Base-by-base conservation (phyloP, 192 early-diverging fungal species). In the Coemansia nantahalensis region DNA sequence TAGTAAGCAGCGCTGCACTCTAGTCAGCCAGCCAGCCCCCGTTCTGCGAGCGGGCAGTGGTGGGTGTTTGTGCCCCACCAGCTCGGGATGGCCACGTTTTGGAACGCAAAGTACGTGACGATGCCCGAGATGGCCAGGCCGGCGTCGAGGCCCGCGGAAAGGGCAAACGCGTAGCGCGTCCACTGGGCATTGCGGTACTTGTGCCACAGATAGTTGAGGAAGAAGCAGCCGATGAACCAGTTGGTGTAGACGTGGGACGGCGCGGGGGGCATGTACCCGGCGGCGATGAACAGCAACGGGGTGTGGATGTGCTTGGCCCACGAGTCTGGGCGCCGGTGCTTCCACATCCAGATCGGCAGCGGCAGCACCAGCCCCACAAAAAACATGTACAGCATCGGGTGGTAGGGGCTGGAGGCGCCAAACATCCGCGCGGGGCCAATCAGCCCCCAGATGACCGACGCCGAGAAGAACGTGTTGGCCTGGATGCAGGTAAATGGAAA, bases 371-470 rank as follows among this genome's bases (percentile, higher is more conserved):
- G 78, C 0, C 90, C 90, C 32, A 80, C 62, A 32, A 91, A 58
- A 42, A 81, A 72, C 55, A 81, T 56, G 41, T 74, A 82, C 19
- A 74, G 59, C 11, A 58, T 48, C 3, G 51, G 37, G 42, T 78
- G 59, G 77, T 86, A 86, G 8, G 68, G 59, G 46, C 71, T 85
- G 56, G 67, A 79, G 54, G 71, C 41, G 26, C 80, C 79, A 53
- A 90, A 86, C 74, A 88, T 81, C 38, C 79, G 83, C 33, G 56
- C 65, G 8, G 90, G 90, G 7, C 84, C 85, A 37, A 92, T 77
- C 8, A 86, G 75, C 48, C 91, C 91, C 87, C 87, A 93, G 34
- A 91, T 86, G 10, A 90, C 77, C 11, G 85, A 86, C 0, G 84
- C 83, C 2, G 86, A 84, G 52, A 82, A 84, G 67, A 89, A 89